Conservation (phyloP, 257 asterid genomes). For the Solanum sejunctum region DNA sequence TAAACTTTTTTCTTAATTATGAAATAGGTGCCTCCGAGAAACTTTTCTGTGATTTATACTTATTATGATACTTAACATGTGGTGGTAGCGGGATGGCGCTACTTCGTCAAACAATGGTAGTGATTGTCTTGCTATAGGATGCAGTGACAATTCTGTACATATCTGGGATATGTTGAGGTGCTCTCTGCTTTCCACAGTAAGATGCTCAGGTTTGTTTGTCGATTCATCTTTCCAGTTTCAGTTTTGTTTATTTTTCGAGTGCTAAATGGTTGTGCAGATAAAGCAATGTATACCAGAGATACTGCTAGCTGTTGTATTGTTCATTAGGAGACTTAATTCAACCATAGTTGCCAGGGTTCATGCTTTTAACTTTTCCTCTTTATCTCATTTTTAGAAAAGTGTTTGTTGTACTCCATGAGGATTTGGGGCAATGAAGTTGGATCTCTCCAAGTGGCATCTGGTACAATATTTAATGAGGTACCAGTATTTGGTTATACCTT, state of each 20-base stretch:
- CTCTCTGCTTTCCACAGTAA: constrained; percentile 40
- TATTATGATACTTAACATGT: not conserved
- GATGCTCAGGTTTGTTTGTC: constrained; percentile 42
- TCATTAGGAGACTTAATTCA: not conserved
- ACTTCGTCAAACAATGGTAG: constrained; percentile 7
- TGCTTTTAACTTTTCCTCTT: not conserved
- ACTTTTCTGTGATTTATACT: not conserved
- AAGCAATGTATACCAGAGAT: not conserved
- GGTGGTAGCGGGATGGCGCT: constrained; percentile 27
- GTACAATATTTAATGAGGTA: constrained; percentile 94
- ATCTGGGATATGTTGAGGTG: constrained; percentile 52
- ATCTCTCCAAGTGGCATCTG: constrained; percentile 73
- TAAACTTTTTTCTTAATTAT: not conserved
- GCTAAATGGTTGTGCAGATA: not conserved
- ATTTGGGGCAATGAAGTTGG: constrained; percentile 62
- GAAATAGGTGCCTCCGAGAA: not conserved
- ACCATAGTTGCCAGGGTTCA: not conserved
- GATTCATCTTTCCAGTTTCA: not conserved
- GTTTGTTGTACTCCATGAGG: constrained; percentile 83
- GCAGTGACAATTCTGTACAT: constrained; percentile 67
- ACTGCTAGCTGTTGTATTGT: constrained; percentile 1
- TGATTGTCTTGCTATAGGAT: constrained; percentile 59
- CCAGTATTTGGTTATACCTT: not conserved
- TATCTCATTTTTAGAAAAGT: constrained; percentile 37
- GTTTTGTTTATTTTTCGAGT: not conserved